Evolutionary conservation across 2,329 filamentous ascomycete species (phyloP).

Genomic region (Fusarium papillatum): DNA sequence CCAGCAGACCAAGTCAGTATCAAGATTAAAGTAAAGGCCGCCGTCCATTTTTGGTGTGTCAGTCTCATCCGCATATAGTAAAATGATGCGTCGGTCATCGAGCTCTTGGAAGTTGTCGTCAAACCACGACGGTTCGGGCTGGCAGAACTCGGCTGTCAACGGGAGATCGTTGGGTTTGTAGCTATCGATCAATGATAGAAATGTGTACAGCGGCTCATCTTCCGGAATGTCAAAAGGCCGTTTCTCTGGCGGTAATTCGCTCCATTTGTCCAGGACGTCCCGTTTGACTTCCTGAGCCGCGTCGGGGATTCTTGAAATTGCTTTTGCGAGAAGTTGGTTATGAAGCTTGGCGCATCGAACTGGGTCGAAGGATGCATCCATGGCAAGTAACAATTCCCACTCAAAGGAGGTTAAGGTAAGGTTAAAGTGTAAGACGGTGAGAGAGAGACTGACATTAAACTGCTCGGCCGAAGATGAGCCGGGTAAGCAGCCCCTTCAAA

Average conservation of each 20-base stretch:
- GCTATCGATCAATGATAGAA: not conserved
- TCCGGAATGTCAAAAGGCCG: not conserved
- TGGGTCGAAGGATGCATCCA: not conserved
- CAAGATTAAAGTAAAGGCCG: not conserved
- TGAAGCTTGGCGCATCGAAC: not conserved
- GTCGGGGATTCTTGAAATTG: not conserved
- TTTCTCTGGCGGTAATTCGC: not conserved
- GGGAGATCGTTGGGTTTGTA: not conserved
- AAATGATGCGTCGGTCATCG: not conserved
- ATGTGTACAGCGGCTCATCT: not conserved
- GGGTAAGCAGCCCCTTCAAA: not conserved
- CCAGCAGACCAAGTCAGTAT: not conserved
- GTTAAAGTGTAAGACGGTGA: not conserved
- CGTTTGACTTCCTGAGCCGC: not conserved
- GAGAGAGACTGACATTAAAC: not conserved
- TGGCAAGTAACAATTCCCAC: not conserved
- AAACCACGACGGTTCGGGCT: not conserved
- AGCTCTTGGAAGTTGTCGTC: not conserved
- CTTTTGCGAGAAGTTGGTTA: not conserved
- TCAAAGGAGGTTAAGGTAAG: not conserved
- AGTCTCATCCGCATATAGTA: not conserved
- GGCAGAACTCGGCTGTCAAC: not conserved
- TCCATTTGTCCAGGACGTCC: not conserved
- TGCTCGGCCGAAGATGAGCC: not conserved
- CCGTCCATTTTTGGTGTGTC: not conserved